These are phyloP conservation scores for Plasmopara viticola DNA, from an alignment of 352 stramenopile species.

Conservation along the genomic window DNA sequence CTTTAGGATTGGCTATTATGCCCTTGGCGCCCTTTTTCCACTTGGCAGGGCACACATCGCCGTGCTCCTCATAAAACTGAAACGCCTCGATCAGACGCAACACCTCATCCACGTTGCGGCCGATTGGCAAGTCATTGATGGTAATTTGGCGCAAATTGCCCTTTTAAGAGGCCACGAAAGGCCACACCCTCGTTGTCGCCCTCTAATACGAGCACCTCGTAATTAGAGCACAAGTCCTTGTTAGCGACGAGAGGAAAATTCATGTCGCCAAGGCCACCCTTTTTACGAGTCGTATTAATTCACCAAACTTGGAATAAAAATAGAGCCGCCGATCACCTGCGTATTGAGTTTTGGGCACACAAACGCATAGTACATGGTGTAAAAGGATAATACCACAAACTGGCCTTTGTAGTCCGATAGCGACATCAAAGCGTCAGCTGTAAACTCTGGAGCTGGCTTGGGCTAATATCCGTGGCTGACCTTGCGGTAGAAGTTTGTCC, in stretches of 20 bases:
- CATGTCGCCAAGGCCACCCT: slow-evolving; percentile 86
- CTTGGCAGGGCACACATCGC: slow-evolving; percentile 86
- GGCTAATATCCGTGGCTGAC: slow-evolving; percentile 3
- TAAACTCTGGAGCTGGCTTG: slow-evolving; percentile 60
- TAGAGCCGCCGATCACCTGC: slow-evolving; percentile 68
- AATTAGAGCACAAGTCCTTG: slow-evolving; percentile 79
- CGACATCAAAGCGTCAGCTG: slow-evolving; percentile 69
- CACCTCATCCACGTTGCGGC: slow-evolving; percentile 87
- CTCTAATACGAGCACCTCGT: slow-evolving; percentile 72
- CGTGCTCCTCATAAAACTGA: slow-evolving; percentile 88
- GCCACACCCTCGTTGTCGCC: slow-evolving; percentile 68
- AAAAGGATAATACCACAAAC: slow-evolving; percentile 91
- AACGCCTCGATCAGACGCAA: slow-evolving; percentile 89
- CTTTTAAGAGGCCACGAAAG: slow-evolving; percentile 83
- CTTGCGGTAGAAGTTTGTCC: background rate
- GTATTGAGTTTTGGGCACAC: slow-evolving; percentile 80
- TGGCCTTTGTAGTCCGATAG: slow-evolving; percentile 85
- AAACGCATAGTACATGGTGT: slow-evolving; percentile 90
- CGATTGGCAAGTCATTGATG: slow-evolving; percentile 85
- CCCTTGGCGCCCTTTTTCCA: slow-evolving; percentile 87
- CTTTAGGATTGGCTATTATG: slow-evolving; percentile 80
- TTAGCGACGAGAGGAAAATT: slow-evolving; percentile 87
- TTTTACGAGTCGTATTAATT: slow-evolving; percentile 86
- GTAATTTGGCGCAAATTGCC: slow-evolving; percentile 79
- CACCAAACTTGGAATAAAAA: too few relatives aligned